These are phyloP conservation scores for Taiozyma sp. DNA, from an alignment of 1,139 yeast genomes.

Conservation along the genomic window DNA sequence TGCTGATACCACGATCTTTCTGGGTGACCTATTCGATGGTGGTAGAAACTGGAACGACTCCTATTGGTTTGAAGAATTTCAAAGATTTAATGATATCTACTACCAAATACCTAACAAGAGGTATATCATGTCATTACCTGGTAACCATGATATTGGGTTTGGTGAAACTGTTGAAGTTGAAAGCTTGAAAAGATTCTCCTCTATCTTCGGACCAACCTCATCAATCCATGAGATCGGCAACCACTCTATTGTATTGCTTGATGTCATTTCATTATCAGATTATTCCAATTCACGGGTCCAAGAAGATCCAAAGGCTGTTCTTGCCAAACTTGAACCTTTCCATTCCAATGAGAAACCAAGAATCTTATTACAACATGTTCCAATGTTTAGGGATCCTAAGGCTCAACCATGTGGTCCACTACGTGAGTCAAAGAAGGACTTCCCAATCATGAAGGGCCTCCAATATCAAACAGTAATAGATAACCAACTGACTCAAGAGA, in stretches of 20 bases:
- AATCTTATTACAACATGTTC: slow-evolving; percentile 74
- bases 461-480: slow-evolving; percentile 78
- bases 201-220: slow-evolving; percentile 67
- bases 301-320: slow-evolving; percentile 35
- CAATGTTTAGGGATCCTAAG: slow-evolving; percentile 54
- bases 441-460: slow-evolving; percentile 66
- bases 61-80: slow-evolving; percentile 68
- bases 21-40: slow-evolving; percentile 94
- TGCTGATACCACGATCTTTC: slow-evolving; percentile 72
- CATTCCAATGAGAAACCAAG: slow-evolving; percentile 43
- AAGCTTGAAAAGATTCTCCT: slow-evolving; percentile 55
- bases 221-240: slow-evolving; percentile 60
- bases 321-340: slow-evolving; percentile 26
- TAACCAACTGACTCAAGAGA: slow-evolving; percentile 46
- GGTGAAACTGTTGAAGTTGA: slow-evolving; percentile 56
- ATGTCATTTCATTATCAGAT: slow-evolving; percentile 74
- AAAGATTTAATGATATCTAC: slow-evolving; percentile 62
- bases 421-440: slow-evolving; percentile 56
- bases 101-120: slow-evolving; percentile 39
- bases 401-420: slow-evolving; percentile 57
- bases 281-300: slow-evolving; percentile 36
- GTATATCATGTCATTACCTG: slow-evolving; percentile 65
- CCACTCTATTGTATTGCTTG: slow-evolving; percentile 71
- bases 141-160: slow-evolving; percentile 95
- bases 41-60: slow-evolving; percentile 82